Conservation (phyloP, 2,329 filamentous ascomycete genomes). For the Didymella glomerata region DNA sequence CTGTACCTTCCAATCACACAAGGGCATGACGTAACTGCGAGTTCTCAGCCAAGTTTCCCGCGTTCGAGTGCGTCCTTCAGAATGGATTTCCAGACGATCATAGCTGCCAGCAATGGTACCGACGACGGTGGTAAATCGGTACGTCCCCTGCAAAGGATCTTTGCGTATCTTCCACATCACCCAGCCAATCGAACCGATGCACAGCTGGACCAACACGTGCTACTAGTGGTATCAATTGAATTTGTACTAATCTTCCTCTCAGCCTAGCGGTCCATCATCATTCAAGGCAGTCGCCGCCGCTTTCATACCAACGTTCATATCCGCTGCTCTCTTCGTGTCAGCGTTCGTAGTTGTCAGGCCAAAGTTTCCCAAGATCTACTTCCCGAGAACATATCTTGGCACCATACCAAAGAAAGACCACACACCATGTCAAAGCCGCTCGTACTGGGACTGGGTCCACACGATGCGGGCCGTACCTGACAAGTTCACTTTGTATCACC, state of each 20-base stretch:
- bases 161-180: background rate
- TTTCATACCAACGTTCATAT: slow-evolving; percentile 45
- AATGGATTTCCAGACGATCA: slow-evolving; percentile 32
- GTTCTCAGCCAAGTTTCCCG: background rate
- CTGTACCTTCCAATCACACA: background rate
- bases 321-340: slow-evolving; percentile 42
- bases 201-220: background rate
- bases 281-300: slow-evolving; percentile 46
- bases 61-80: slow-evolving; percentile 7
- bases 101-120: slow-evolving; percentile 25
- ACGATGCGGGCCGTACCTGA: slow-evolving; percentile 68
- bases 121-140: slow-evolving; percentile 30
- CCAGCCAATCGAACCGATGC: background rate
- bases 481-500: slow-evolving; percentile 84
- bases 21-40: slow-evolving; percentile 16
- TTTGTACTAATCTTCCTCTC: slow-evolving; percentile 10
- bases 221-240: background rate
- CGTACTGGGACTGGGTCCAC: slow-evolving; percentile 53
- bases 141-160: slow-evolving; percentile 13
- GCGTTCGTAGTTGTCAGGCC: slow-evolving; percentile 54
- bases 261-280: slow-evolving; percentile 46
- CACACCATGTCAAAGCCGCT: slow-evolving; percentile 49
- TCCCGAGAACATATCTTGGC: slow-evolving; percentile 56
- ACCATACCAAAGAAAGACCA: slow-evolving; percentile 54
- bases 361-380: slow-evolving; percentile 56